Conservation (phyloP, 2,329 filamentous ascomycete species). For the Colletotrichum somersetense region DNA sequence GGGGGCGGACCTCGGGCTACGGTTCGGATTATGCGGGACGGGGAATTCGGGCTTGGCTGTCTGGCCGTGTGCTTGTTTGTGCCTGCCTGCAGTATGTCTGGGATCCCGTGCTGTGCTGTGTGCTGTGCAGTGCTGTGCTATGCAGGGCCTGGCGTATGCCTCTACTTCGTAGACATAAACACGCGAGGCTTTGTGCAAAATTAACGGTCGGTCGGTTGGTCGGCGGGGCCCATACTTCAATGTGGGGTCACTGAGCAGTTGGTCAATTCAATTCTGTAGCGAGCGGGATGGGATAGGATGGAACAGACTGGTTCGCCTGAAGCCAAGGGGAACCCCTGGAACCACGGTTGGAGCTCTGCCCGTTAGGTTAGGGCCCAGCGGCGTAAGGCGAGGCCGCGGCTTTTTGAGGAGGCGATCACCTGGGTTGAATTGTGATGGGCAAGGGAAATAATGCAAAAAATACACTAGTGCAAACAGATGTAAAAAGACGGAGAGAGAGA, state of each 20-base stretch:
- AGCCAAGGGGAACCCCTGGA: constrained; percentile 31
- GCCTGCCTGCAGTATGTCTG: constrained; percentile 7
- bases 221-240: constrained; percentile 4
- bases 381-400: constrained; percentile 14
- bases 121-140: constrained; percentile 10
- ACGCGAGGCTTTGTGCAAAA: constrained; percentile 13
- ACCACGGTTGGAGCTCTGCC: constrained; percentile 27
- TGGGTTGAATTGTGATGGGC: background rate
- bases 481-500: background rate
- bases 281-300: constrained; percentile 20
- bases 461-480: too few species aligned
- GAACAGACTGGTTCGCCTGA: constrained; percentile 29
- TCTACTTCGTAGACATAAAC: background rate
- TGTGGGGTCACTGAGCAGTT: constrained; percentile 15
- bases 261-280: constrained; percentile 2
- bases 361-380: constrained; percentile 18
- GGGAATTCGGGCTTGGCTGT: background rate
- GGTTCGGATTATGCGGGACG: constrained; percentile 1
- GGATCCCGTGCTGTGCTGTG: constrained; percentile 1
- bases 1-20: constrained; percentile 19
- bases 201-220: background rate
- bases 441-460: background rate
- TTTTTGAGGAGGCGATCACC: background rate
- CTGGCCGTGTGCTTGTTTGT: background rate
- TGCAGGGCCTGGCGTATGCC: constrained; percentile 3